Conservation (phyloP, 2,329 filamentous ascomycete species). For the Colletotrichum trifolii region DNA sequence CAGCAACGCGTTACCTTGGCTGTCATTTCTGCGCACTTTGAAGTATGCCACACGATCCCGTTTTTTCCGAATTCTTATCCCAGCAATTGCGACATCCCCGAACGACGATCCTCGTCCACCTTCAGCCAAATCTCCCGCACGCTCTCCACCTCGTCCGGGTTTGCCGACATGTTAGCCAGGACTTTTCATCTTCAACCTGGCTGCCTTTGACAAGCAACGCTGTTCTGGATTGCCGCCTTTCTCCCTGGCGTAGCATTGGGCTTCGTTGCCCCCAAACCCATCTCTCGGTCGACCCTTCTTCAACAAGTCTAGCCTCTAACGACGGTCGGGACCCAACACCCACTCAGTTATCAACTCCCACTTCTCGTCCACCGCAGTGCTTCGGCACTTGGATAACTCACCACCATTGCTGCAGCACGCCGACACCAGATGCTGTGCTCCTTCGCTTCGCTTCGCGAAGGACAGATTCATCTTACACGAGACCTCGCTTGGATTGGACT, state of each 20-base stretch:
- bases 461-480: background rate
- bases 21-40: too few relatives aligned
- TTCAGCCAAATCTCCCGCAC: background rate
- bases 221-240: background rate
- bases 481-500: background rate
- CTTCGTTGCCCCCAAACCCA: background rate
- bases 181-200: background rate
- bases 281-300: slow-evolving; percentile 14
- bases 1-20: too few relatives aligned
- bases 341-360: background rate
- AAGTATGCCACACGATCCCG: too few relatives aligned
- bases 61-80: background rate
- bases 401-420: too few relatives aligned
- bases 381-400: background rate
- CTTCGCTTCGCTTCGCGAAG: background rate
- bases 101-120: background rate
- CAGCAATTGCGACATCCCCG: background rate
- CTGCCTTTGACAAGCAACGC: too few relatives aligned
- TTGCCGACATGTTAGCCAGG: slow-evolving; percentile 14
- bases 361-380: background rate
- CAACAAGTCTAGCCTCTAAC: slow-evolving; percentile 21
- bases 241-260: background rate
- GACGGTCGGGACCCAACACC: slow-evolving; percentile 2
- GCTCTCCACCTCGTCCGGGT: slow-evolving; percentile 13
- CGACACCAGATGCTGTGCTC: background rate